These are phyloP conservation scores for Pittosporum tobira DNA, from an alignment of 129 eudicot species.

Conservation along the genomic window DNA sequence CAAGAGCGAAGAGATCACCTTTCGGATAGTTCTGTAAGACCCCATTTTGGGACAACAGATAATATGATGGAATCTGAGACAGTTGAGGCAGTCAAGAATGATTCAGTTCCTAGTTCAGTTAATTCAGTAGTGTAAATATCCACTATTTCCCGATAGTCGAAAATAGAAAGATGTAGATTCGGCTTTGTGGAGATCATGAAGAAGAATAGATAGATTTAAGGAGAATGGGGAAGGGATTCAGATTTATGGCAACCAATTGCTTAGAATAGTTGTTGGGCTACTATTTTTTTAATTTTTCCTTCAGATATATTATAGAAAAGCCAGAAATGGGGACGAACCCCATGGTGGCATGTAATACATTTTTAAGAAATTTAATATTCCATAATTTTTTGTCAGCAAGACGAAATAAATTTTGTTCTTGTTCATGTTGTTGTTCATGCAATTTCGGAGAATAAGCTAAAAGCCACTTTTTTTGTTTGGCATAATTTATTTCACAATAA, in stretches of 20 bases:
- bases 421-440: too few species aligned
- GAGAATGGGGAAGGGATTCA: not conserved
- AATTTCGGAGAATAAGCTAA: too few species aligned
- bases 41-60: constrained; percentile 26
- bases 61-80: constrained; percentile 25
- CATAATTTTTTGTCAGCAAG: too few species aligned
- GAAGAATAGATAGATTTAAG: not conserved
- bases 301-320: not conserved
- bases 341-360: constrained; percentile 5
- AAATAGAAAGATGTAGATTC: not conserved
- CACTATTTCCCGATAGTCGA: not conserved
- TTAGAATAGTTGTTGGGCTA: not conserved
- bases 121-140: not conserved
- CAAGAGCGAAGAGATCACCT: constrained; percentile 27
- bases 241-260: constrained; percentile 7
- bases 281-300: constrained; percentile 5
- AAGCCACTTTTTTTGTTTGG: too few species aligned
- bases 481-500: too few species aligned
- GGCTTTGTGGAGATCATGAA: not conserved
- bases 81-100: constrained; percentile 1
- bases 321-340: constrained; percentile 36
- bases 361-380: too few species aligned
- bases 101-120: not conserved
- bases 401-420: too few species aligned
- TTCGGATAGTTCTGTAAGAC: constrained; percentile 52